A percentile compares a stretch with the other conserved stretches of the same genome.
Evolutionary conservation across 2,329 filamentous ascomycete genomes (phyloP).

Genomic region (Fusarium subtropicale): DNA sequence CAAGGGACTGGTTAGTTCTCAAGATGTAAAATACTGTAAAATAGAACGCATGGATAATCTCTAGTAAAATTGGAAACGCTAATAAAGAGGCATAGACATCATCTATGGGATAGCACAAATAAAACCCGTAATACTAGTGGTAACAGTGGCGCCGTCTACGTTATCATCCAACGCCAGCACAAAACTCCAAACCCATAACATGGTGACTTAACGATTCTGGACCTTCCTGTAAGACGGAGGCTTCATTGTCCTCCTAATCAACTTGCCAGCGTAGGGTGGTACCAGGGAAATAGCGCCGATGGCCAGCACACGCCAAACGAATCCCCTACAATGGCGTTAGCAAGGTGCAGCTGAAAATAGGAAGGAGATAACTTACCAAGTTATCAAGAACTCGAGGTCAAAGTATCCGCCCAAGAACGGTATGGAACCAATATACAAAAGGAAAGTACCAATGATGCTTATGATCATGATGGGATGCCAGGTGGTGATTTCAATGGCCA

Average conservation of each 20-base stretch:
- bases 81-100: constrained; percentile 25
- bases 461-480: constrained; percentile 96
- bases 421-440: constrained; percentile 82
- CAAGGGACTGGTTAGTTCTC: constrained; percentile 63
- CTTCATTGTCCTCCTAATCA: constrained; percentile 85
- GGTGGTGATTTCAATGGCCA: constrained; percentile 94
- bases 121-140: constrained; percentile 31
- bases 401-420: constrained; percentile 93
- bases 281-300: constrained; percentile 84
- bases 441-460: constrained; percentile 82
- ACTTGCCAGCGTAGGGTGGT: constrained; percentile 87
- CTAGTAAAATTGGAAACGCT: constrained; percentile 9
- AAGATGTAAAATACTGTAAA: constrained; percentile 57
- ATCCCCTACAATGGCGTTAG: constrained; percentile 67
- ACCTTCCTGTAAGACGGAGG: constrained; percentile 97
- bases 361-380: constrained; percentile 61
- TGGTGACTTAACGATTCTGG: constrained; percentile 67
- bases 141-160: constrained; percentile 33
- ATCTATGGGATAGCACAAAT: constrained; percentile 26
- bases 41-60: constrained; percentile 10
- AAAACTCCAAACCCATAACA: constrained; percentile 23
- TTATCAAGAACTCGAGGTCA: constrained; percentile 82
- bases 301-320: constrained; percentile 87
- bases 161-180: constrained; percentile 38
- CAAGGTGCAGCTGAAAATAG: background rate